Evolutionary conservation across 768 basidiomycete species (phyloP), one percentile per base, ranked within the genome.

Genomic region (Hygrophorus russula): DNA sequence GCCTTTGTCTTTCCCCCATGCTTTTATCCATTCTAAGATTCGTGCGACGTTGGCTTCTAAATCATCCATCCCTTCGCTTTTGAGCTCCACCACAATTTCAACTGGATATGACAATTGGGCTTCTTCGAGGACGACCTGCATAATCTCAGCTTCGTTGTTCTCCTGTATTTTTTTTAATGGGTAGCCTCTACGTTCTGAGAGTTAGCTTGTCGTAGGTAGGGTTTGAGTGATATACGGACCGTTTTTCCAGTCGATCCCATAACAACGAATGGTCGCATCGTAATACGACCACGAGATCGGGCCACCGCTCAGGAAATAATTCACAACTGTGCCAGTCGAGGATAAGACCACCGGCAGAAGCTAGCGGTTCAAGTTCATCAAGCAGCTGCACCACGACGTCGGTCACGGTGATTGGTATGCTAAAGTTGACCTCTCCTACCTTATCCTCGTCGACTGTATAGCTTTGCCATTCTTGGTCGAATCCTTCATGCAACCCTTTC

Each of bases 101-200:
- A 71, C 55, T 0, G 82, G 73, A 59, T 97, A 99, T 0, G 90
- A 87, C 31, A 79, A 78, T 35, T 78, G 71, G 3, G 94, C 93
- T 59, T 99, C 96, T 27, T 88, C 82, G 9, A 85, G 65, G 30
- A 96, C 80, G 40, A 92, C 79, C 55, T 87, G 71, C 92, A 98
- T 96, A 56, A 99, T 98, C 66, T 99, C 96, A 10, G 93, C 92
- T 55, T 93, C 85, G 60, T 97, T 93, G 61, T 99, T 99, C 63
- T 99, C 96, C 58, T 93, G 86, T 4, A 99, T 89, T 64, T 99
- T 99, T 59, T 88, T 88, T 39, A 92, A 60, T 1, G 85, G 66
- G 57, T 98, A 98, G 7, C 76, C 74, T 48, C 93, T 97, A 59
- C 31, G 15, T 17, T 7, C 11, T 37, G 43, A 40, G 43, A 27